Conservation (phyloP, 2,329 filamentous ascomycete genomes). For the Colletotrichum liriopes region DNA sequence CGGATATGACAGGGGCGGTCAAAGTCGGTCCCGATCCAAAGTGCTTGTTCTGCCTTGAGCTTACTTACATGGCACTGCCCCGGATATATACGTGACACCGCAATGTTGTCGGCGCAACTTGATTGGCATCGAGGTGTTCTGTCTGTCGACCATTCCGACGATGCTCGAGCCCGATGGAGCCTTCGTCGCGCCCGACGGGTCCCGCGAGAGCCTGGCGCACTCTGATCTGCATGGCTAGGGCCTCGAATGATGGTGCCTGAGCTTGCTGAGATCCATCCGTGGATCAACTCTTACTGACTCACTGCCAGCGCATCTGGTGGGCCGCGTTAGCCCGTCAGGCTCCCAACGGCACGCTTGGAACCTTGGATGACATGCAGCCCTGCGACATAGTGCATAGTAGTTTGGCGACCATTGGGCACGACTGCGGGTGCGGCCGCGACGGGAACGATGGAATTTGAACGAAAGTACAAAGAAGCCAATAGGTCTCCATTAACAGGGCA, state of each 20-base stretch:
- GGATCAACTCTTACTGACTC: constrained; percentile 34
- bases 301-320: constrained; percentile 41
- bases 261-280: constrained; percentile 33
- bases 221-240: constrained; percentile 23
- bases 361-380: constrained; percentile 36
- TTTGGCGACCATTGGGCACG: constrained; percentile 24
- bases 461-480: background rate
- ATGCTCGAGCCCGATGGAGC: constrained; percentile 16
- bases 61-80: constrained; percentile 38
- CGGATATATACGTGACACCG: constrained; percentile 38
- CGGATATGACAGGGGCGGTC: constrained; percentile 19
- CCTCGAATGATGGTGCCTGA: constrained; percentile 30
- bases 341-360: constrained; percentile 27
- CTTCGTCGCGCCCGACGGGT: constrained; percentile 24
- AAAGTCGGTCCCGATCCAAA: constrained; percentile 12
- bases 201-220: background rate
- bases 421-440: constrained; percentile 29
- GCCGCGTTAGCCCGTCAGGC: constrained; percentile 29
- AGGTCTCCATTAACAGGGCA: constrained; percentile 25
- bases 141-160: background rate
- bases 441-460: constrained; percentile 13
- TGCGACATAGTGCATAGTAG: constrained; percentile 2
- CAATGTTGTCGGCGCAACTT: constrained; percentile 24
- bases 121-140: constrained; percentile 26
- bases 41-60: constrained; percentile 25